Evolutionary conservation across 169 alveolate species (phyloP).

Genomic region (Babesia bovis): DNA sequence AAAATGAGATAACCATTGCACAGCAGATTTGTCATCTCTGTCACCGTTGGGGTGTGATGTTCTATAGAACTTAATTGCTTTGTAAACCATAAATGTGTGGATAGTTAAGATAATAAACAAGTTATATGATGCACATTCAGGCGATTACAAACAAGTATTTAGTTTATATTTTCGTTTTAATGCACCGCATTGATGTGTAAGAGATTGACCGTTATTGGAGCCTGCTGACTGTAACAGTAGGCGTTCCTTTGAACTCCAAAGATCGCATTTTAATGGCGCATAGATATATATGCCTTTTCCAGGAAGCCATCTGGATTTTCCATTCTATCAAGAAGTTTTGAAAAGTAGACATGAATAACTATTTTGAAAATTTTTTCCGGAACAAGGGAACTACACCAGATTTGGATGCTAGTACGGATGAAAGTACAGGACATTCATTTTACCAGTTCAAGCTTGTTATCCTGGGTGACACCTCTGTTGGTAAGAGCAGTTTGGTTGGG

Average conservation of each 20-base stretch:
- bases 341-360: conserved; percentile 2
- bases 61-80: no score
- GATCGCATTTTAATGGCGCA: neutral
- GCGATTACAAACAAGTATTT: neutral
- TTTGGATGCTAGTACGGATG: neutral
- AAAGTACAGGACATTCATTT: conserved; percentile 10
- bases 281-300: no score
- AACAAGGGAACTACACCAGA: neutral
- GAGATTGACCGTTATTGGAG: neutral
- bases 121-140: no score
- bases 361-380: conserved; percentile 7
- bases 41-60: no score
- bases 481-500: conserved; percentile 86
- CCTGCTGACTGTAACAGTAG: neutral
- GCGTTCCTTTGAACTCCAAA: neutral
- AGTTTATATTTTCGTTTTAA: neutral
- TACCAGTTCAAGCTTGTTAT: conserved; percentile 71
- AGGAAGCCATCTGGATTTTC: neutral
- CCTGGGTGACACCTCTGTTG: conserved; percentile 91
- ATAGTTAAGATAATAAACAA: no score
- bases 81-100: no score
- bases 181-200: conserved; percentile 17
- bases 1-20: no score
- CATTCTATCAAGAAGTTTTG: neutral
- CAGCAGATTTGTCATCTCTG: no score